These are phyloP conservation scores for Ogataea nitratoaversa DNA, from an alignment of 805 yeast species.

Conservation along the genomic window DNA sequence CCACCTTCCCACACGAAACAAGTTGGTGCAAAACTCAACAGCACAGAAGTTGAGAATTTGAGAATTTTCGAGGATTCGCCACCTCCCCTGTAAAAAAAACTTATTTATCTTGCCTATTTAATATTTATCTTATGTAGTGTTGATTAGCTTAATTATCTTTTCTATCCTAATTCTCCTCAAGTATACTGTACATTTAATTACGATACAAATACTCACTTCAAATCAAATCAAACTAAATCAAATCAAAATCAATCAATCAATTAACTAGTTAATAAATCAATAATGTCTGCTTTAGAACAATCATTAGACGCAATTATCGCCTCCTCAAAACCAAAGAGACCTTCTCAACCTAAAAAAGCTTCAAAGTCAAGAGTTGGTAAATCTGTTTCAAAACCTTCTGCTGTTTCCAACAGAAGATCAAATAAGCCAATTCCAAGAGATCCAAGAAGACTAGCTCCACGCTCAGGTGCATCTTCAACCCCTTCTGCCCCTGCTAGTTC, in stretches of 20 bases:
- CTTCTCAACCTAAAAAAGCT: slow-evolving; percentile 32
- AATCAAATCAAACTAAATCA: slow-evolving; percentile 2
- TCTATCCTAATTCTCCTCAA: no score
- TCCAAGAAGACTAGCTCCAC: slow-evolving; percentile 1
- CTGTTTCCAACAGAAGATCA: slow-evolving; percentile 7
- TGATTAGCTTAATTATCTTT: no score
- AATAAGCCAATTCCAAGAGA: slow-evolving; percentile 10
- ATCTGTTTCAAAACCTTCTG: slow-evolving; percentile 9
- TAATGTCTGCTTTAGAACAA: slow-evolving; percentile 83
- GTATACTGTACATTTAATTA: no score
- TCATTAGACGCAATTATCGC: slow-evolving; percentile 94
- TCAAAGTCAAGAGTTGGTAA: slow-evolving; percentile 34
- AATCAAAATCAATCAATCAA: slow-evolving; percentile 3
- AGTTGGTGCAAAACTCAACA: no score
- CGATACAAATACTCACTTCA: no score
- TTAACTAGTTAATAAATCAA: slow-evolving; percentile 10
- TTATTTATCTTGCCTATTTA: no score
- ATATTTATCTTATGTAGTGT: no score
- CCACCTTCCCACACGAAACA: no score
- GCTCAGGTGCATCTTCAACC: not conserved
- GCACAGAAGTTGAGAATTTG: no score
- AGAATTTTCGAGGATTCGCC: no score
- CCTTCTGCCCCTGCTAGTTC: slow-evolving; percentile 15
- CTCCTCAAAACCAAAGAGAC: slow-evolving; percentile 30
- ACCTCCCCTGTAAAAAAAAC: no score